Percentiles rank a stretch among this genome's conserved stretches.
Evolutionary conservation across 2,329 filamentous ascomycete genomes (phyloP).

Genomic region (Colletotrichum nymphaeae): DNA sequence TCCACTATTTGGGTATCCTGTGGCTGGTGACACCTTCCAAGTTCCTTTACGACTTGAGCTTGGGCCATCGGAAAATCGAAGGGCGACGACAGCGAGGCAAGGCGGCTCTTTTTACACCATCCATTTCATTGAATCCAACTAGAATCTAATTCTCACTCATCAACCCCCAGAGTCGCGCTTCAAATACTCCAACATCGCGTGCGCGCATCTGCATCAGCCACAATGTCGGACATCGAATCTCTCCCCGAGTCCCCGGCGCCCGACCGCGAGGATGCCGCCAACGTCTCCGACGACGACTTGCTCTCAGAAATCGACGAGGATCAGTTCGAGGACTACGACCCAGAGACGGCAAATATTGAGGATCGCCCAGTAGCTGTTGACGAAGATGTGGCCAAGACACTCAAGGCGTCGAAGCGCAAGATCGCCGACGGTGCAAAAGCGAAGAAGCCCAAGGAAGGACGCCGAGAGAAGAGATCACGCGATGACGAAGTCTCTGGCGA

Average conservation of each 20-base stretch:
- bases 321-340: constrained; percentile 77
- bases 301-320: constrained; percentile 78
- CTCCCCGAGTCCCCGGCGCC: constrained; percentile 48
- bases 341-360: constrained; percentile 71
- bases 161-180: not conserved
- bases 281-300: constrained; percentile 63
- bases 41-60: constrained; percentile 15
- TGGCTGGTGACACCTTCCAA: constrained; percentile 10
- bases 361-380: constrained; percentile 75
- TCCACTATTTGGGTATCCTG: not conserved
- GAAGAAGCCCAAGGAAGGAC: constrained; percentile 82
- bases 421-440: constrained; percentile 70
- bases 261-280: constrained; percentile 43
- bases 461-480: constrained; percentile 70
- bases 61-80: constrained; percentile 34
- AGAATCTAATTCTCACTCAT: not conserved
- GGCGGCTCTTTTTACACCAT: not conserved
- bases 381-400: constrained; percentile 71
- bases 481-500: constrained; percentile 62
- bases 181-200: not conserved
- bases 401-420: constrained; percentile 75
- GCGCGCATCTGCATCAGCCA: constrained; percentile 13
- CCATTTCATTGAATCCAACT: not conserved
- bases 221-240: constrained; percentile 61
- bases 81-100: constrained; percentile 3